Evolutionary conservation across 345 rosid genomes (phyloP), one percentile per base, ranked within the genome.

Genomic region (Durio zibethinus): DNA sequence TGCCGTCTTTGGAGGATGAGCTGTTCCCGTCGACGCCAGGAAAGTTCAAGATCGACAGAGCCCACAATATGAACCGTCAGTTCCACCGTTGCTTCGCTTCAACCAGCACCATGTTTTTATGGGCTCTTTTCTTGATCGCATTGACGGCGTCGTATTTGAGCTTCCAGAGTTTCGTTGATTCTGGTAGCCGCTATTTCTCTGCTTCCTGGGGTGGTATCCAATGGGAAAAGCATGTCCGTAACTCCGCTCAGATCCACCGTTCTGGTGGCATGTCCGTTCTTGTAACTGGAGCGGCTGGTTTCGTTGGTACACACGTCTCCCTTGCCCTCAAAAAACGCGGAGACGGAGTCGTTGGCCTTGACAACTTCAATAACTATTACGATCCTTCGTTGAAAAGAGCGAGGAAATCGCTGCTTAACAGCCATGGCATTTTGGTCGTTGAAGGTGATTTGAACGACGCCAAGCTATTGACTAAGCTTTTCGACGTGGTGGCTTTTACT

Each of bases 121-220:
- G 97, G 97, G 98, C 97, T 7, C 87, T 94, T 47, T 92, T 94
- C 83, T 84, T 94, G 77, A 86, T 92, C 50, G 98, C 97, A n/a
- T 79, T 92, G 14, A 90, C 98, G 77, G 98, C 97, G 29, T 92
- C 97, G 47, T 94, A 94, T 78, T 78, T 94, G 73, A 89, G 94
- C 71, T 87, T 94, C 59, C 94, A 89, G 80, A 84, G 93, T 72
- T 90, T 94, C 61, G 90, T 94, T 31, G 93, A 90, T 76, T 86
- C 94, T 76, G 94, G 97, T 31, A 87, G 89, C 86, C 87, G 89
- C 10, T 88, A 84, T 64, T 79, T 92, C 25, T 69, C 89, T 45
- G 85, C 90, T 2, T 88, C 93, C 0, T 89, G 90, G 93, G 97
- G 93, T 0, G 97, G 97, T 0, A 88, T 90, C 72, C 94, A 89